Evolutionary conservation across 257 asterid genomes (phyloP), one percentile per base, ranked within the genome.

Genomic region (Cinchona pubescens): DNA sequence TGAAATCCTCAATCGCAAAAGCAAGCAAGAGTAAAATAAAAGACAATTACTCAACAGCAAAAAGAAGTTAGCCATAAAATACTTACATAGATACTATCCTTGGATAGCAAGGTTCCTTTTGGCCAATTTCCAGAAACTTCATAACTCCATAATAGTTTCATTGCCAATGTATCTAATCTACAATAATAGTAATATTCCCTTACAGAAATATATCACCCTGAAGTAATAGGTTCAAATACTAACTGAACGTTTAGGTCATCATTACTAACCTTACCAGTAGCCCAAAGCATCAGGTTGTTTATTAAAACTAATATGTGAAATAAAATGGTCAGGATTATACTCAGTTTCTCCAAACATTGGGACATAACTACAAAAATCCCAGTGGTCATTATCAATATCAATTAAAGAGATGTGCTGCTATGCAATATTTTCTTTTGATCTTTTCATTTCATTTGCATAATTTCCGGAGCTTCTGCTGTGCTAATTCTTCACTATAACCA

Each of bases 321-420:
- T 87, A 25, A 69, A 74, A 74, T 84, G 83, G 69, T 66, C 55
- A 14, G 89, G 88, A 62, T 90, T 92, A 82, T 89, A 94, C 73
- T 86, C 92, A 67, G 87, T 88, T 86, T 92, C 98, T 75, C 97
- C 97, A 85, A 92, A 92, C 97, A 94, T 92, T n/a, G 97, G 90
- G 49, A 82, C 87, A 61, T 86, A 86, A 68, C 88, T 84, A 84
- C 76, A 77, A 75, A 77, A 65, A 42, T 61, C 78, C 70, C 53
- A 51, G 15, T 19, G 53, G n/a, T 66, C 68, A 61, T 21, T 11
- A 21, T 25, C n/a, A n/a, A n/a, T n/a, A n/a, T n/a, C 63, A 12
- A 59, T 2, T 1, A 18, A 19, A 30, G 40, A 64, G 23, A 2
- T n/a, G n/a, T n/a, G n/a, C n/a, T n/a, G n/a, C n/a, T 19, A 66